phyloP scores from a whole-genome alignment of 2,329 filamentous ascomycete species.

The Lasiodiplodia citricola region DNA sequence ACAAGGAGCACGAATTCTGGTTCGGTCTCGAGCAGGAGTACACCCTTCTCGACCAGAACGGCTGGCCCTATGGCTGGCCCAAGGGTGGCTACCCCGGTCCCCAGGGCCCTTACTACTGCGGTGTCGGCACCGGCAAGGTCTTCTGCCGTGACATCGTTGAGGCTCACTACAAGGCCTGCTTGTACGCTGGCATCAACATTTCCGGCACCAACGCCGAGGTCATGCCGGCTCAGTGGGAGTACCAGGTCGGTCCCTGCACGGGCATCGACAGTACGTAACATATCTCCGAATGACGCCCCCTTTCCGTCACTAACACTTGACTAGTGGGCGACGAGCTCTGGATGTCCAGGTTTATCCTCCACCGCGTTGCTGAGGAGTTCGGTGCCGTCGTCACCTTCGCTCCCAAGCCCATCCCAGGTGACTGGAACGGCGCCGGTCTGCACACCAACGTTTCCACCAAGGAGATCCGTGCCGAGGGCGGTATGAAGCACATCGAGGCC shows the following conservation, averaged over 20 bases:
- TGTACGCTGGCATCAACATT: constrained; percentile 90
- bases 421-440: constrained; percentile 96
- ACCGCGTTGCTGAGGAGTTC: constrained; percentile 94
- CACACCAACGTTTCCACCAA: constrained; percentile 93
- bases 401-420: constrained; percentile 92
- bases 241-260: constrained; percentile 88
- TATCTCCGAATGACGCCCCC: constrained; percentile 7
- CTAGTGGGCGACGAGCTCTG: constrained; percentile 94
- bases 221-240: constrained; percentile 98
- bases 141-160: constrained; percentile 98
- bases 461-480: constrained; percentile 86
- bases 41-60: constrained; percentile 83
- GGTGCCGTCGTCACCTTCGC: constrained; percentile 93
- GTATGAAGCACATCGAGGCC: constrained; percentile 90
- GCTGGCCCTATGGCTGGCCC: constrained; percentile 93
- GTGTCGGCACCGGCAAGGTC: constrained; percentile 96
- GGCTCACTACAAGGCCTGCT: constrained; percentile 86
- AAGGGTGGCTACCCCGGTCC: constrained; percentile 87
- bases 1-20: constrained; percentile 86
- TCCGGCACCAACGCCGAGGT: constrained; percentile 99
- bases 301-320: constrained; percentile 31
- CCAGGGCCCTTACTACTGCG: constrained; percentile 96
- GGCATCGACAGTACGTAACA: constrained; percentile 80
- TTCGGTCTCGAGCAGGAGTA: constrained; percentile 99
- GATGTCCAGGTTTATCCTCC: constrained; percentile 87